Evolutionary conservation across 1,284 basidiomycete genomes (phyloP).

Genomic region (Thecaphora frezii): DNA sequence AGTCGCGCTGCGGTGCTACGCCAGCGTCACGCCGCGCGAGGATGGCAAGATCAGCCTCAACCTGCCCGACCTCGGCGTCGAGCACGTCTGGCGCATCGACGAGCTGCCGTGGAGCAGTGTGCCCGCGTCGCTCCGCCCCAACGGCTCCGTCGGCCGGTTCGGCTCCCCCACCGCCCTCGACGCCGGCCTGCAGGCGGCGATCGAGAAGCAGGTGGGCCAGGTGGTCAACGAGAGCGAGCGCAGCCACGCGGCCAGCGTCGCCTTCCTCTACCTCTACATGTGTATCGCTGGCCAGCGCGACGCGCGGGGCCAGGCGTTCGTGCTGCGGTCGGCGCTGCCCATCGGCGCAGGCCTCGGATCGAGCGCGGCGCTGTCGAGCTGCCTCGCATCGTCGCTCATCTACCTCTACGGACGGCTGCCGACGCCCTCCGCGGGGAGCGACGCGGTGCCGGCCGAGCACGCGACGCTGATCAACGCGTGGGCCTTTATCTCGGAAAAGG

Average conservation of each 20-base stretch:
- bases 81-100: constrained; percentile 75
- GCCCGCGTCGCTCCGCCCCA: constrained; percentile 18
- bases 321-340: constrained; percentile 88
- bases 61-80: constrained; percentile 80
- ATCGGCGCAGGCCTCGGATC: constrained; percentile 97
- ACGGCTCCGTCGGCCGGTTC: constrained; percentile 69
- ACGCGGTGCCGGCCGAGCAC: constrained; percentile 46
- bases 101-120: constrained; percentile 82
- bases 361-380: constrained; percentile 90
- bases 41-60: constrained; percentile 77
- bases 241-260: constrained; percentile 69
- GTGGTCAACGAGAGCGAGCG: constrained; percentile 44
- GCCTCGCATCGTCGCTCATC: constrained; percentile 78
- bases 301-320: constrained; percentile 75
- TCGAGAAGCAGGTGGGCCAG: constrained; percentile 42
- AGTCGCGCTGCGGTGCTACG: constrained; percentile 93
- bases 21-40: constrained; percentile 72
- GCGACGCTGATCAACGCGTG: constrained; percentile 84
- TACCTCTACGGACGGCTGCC: constrained; percentile 64
- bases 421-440: constrained; percentile 53
- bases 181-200: constrained; percentile 19
- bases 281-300: constrained; percentile 66
- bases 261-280: constrained; percentile 95
- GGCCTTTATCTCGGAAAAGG: constrained; percentile 94
- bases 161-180: constrained; percentile 66